Base-by-base conservation (phyloP, 441 rosid species). In the Eruca vesicaria region DNA sequence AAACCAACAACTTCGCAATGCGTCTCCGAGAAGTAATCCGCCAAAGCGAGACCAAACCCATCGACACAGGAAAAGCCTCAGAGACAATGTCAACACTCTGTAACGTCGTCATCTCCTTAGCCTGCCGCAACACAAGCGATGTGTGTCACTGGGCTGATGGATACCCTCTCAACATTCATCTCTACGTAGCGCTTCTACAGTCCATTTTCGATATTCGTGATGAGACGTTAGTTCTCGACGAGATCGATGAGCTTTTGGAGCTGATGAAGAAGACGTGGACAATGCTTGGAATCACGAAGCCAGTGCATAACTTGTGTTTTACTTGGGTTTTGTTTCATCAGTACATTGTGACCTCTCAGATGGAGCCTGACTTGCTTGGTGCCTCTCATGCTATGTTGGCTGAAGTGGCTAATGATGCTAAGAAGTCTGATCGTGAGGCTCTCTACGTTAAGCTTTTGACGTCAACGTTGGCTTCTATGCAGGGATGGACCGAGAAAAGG, bases 251-350 rank as follows among this genome's bases (percentile, higher is more conserved):
- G 83, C 86, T 93, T 9, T 65, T 90, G 11, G 99, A 95, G 68
- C 74, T 95, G 7, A 92, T 95, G 84, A 95, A 89, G 79, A 95
- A 92, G 84, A 92, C 99, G 3, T 95, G 99, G 98, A 29, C 87
- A 4, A 88, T 91, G 31, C 66, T 95, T 56, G 99, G 96, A 52
- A 89, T 95, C 66, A 88, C 78, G 10, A 63, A 89, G 31, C 62
- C 86, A 0, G 68, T 90, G 9, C 99, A 95, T 79, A 89, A 95
- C 71, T 57, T 90, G 28, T 90, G 94, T 83, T 86, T 90, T 69
- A 83, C 94, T 2, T 92, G 99, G 99, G 89, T 87, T 60, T 66
- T 95, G 53, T 91, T 95, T 59, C 87, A 86, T 26, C 98, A 90
- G 10, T 91, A 92, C 55, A 86, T 95, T 12, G 74, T 53, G 20